Conservation (phyloP, 2,329 filamentous ascomycete species). For the Colletotrichum navitas region DNA sequence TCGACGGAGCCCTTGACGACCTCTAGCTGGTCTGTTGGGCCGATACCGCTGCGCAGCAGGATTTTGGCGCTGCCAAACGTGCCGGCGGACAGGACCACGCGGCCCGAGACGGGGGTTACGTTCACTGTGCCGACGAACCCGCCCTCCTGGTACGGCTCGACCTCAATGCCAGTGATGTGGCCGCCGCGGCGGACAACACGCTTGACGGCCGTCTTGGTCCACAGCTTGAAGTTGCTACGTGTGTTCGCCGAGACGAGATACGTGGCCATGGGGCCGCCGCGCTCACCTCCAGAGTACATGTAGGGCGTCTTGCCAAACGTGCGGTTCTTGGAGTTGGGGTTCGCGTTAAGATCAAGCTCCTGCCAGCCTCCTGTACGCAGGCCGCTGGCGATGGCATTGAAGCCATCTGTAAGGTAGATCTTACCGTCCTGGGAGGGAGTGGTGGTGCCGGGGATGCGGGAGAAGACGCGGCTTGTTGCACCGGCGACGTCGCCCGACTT, state of each 20-base stretch:
- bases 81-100: conserved; percentile 77
- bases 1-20: conserved; percentile 65
- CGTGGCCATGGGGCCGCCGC: conserved; percentile 77
- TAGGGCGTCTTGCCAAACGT: conserved; percentile 74
- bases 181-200: conserved; percentile 74
- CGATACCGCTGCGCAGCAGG: conserved; percentile 76
- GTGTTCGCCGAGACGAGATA: conserved; percentile 74
- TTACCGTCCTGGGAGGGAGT: conserved; percentile 75
- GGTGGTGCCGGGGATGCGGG: conserved; percentile 77
- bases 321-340: conserved; percentile 73
- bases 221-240: conserved; percentile 75
- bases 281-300: conserved; percentile 75
- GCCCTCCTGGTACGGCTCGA: conserved; percentile 66
- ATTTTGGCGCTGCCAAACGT: conserved; percentile 78
- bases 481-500: conserved; percentile 71
- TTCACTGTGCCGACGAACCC: conserved; percentile 72
- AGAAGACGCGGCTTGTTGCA: conserved; percentile 73
- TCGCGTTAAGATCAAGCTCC: conserved; percentile 69
- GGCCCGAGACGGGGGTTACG: conserved; percentile 69
- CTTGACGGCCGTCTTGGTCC: conserved; percentile 75
- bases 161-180: conserved; percentile 75
- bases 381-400: conserved; percentile 70
- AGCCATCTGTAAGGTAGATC: conserved; percentile 76
- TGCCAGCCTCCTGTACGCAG: conserved; percentile 73
- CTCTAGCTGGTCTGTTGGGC: conserved; percentile 69